Evolutionary conservation across 768 basidiomycete genomes (phyloP), one percentile per base, ranked within the genome.

Genomic region (Wakefieldia striispora): DNA sequence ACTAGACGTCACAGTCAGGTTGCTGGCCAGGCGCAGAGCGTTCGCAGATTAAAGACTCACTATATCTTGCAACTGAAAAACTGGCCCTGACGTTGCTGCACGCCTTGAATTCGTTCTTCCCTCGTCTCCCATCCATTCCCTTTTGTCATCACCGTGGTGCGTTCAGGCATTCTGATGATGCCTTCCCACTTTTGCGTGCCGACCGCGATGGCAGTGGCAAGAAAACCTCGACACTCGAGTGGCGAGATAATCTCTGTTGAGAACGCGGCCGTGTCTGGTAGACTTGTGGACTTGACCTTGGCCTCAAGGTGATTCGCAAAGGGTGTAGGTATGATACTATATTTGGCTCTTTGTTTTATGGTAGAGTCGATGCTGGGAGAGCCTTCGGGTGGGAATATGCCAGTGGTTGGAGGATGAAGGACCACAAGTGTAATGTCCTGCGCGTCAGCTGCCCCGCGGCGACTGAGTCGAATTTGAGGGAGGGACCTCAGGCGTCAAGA

Each of bases 121-220:
- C 59, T 55, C 10, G 59, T 53, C 43, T 63, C 68, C 72, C 70
- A 72, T 7, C 38, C 63, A 23, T 53, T 51, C 8, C 31, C 52
- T 17, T 45, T 49, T 3, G 29, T 17, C 19, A 26, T 60, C 19
- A 55, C 49, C 17, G 47, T 33, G 23, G 49, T 52, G 38, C 59
- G 58, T 40, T 66, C 60, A 2, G 83, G 83, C 36, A 83, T 44
- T 9, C 78, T 70, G 6, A 78, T 61, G 6, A 86, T 55, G 13
- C 84, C 84, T 23, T 73, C 64, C 81, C 82, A 86, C 47, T 68
- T 70, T 6, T 59, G 65, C 1, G 60, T 37, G 6, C 70, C 70
- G 2, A 38, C 47, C 2, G 61, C 34, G 17, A 76, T 55, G 1
- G 70, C 62, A 3, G 70, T 68, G 1, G 72, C 76, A 17, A 81